Percentiles rank a stretch among this genome's conserved stretches.
Evolutionary conservation across 2,329 filamentous ascomycete genomes (phyloP).

Genomic region (Talaromyces sp.): DNA sequence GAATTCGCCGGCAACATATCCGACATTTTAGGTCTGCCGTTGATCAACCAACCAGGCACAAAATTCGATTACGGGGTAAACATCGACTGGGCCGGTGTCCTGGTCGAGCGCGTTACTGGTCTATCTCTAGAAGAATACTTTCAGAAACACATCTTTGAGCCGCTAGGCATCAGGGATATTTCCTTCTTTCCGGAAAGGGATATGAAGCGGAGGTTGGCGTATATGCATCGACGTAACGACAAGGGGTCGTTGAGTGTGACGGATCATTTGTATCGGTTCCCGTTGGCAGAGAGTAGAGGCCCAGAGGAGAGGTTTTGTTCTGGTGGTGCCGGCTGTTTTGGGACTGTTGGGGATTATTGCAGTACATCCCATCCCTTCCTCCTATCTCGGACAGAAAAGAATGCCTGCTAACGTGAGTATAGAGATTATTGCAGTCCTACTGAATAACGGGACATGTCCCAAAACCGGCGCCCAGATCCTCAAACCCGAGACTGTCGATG

Average conservation of each 20-base stretch:
- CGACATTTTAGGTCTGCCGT: constrained; percentile 52
- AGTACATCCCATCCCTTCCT: constrained; percentile 41
- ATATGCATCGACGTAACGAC: constrained; percentile 55
- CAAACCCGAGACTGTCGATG: constrained; percentile 53
- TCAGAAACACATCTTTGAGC: constrained; percentile 49
- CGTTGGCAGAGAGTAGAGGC: not conserved
- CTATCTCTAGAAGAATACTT: constrained; percentile 51
- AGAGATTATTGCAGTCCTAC: constrained; percentile 58
- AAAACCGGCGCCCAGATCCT: constrained; percentile 55
- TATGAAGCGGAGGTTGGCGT: constrained; percentile 57
- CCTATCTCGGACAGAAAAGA: too few species aligned
- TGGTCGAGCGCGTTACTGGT: constrained; percentile 49
- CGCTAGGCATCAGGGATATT: constrained; percentile 52
- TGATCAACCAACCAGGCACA: constrained; percentile 65
- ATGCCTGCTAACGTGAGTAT: not conserved
- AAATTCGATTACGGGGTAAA: constrained; percentile 61
- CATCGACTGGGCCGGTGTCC: constrained; percentile 56
- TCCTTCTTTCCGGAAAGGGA: constrained; percentile 57
- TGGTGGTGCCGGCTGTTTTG: constrained; percentile 64
- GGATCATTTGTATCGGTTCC: constrained; percentile 18
- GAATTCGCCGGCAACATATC: constrained; percentile 57
- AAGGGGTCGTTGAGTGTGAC: constrained; percentile 38
- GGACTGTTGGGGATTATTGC: constrained; percentile 59
- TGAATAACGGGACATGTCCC: constrained; percentile 62
- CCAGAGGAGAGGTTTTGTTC: constrained; percentile 29